Evolutionary conservation across 352 stramenopile species (phyloP).

Genomic region (Phytophthora kernoviae): DNA sequence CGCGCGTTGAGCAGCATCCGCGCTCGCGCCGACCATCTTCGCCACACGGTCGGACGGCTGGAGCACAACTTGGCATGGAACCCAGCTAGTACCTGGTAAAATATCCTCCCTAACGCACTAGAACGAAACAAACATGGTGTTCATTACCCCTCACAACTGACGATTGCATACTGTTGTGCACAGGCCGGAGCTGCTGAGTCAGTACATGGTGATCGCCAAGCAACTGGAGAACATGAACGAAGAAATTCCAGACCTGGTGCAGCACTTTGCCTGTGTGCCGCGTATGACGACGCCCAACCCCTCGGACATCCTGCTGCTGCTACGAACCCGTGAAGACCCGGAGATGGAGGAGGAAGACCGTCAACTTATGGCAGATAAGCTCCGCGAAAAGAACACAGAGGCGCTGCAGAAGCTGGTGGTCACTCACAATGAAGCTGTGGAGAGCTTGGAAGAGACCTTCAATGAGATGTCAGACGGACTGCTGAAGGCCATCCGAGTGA

Average conservation of each 20-base stretch:
- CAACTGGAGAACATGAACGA: slow-evolving; percentile 91
- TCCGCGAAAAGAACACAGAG: slow-evolving; percentile 69
- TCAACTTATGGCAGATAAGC: slow-evolving; percentile 72
- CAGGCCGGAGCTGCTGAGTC: slow-evolving; percentile 81
- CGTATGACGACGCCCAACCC: slow-evolving; percentile 84
- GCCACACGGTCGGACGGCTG: slow-evolving; percentile 73
- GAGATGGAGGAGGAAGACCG: slow-evolving; percentile 87
- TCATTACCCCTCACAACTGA: too few species aligned
- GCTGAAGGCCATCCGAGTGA: slow-evolving; percentile 82
- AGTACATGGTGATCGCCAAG: slow-evolving; percentile 89
- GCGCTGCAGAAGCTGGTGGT: slow-evolving; percentile 66
- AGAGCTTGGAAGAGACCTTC: slow-evolving; percentile 83
- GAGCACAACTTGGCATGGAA: slow-evolving; percentile 85
- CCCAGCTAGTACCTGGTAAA: slow-evolving; percentile 77
- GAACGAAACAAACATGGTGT: too few species aligned
- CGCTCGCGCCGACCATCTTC: slow-evolving; percentile 77
- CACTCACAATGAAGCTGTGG: slow-evolving; percentile 74
- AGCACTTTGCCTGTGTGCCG: slow-evolving; percentile 85
- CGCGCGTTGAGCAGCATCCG: slow-evolving; percentile 82
- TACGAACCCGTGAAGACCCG: slow-evolving; percentile 82
- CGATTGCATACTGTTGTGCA: slow-evolving; percentile 2
- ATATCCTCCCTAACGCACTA: background rate
- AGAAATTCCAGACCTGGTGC: slow-evolving; percentile 82
- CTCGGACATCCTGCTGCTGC: slow-evolving; percentile 73
- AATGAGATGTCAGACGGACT: slow-evolving; percentile 85